Evolutionary conservation across 2,329 filamentous ascomycete genomes (phyloP), one percentile per base, ranked within the genome.

Genomic region (Sporothrix pseudoabietina): DNA sequence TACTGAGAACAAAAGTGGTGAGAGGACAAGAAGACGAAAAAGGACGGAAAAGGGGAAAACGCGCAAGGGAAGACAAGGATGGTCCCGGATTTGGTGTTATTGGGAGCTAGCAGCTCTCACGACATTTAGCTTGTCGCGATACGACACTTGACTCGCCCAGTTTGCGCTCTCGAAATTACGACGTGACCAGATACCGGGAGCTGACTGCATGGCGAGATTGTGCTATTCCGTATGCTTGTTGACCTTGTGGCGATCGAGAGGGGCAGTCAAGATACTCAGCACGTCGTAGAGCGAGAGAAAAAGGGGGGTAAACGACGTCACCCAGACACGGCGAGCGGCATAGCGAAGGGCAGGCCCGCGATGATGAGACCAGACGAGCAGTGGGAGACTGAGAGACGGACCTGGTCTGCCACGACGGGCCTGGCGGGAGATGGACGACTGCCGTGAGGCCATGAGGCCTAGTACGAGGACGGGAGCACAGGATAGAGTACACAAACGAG

Each of bases 221-320:
- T 30, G 52, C 44, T 55, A 26, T 2, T 26, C 26, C 26, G 26
- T 22, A 35, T 35, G 55, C 55, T 35, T 59, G 30, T 30, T 14
- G 30, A 19, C 55, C 55, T 35, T 14, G 55, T 59, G 55, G 55
- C 14, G 55, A 59, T 30, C 19, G 26, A 30, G 32, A 30, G 55
- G 59, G 59, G 19, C 30, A 61, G 32, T n/a, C 57, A 61, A 12
- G 16, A 61, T 8, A 30, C 9, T 26, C 22, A 65, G 35, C n/a
- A n/a, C n/a, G n/a, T n/a, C n/a, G n/a, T 10, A 66, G 63, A 14
- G 41, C 12, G 41, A 16, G 41, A 49, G 12, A 66, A 8, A 32
- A 26, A 22, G n/a, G 14, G n/a, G 61, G 39, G 39, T 10, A 8
- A 68, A 69, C 66, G 66, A 69, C 66, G 66, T 69, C 66, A 69